Percentiles rank a stretch among this genome's conserved stretches.
Conservation (phyloP, 768 basidiomycete genomes). For the Tylopilus sp. region DNA sequence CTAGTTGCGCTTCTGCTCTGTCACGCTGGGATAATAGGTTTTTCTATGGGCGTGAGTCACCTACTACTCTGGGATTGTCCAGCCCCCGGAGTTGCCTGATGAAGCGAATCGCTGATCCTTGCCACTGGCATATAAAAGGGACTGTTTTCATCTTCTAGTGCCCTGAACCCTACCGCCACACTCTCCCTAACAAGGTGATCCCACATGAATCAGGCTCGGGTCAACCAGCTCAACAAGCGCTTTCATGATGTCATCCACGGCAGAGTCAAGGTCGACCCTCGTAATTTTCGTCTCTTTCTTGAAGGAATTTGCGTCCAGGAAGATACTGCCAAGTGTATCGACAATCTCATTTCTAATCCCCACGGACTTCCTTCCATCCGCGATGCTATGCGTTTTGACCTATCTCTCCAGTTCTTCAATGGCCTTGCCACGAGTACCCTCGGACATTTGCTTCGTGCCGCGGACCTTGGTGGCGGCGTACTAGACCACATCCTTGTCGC, state of each 20-base stretch:
- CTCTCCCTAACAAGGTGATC: not conserved
- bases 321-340: constrained; percentile 38
- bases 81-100: too few species aligned
- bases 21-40: too few species aligned
- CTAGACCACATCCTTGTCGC: constrained; percentile 39
- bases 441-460: constrained; percentile 38
- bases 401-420: constrained; percentile 43
- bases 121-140: too few species aligned
- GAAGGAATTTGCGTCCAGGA: constrained; percentile 43
- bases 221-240: constrained; percentile 31
- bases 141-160: constrained; percentile 1
- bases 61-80: too few species aligned
- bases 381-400: constrained; percentile 40
- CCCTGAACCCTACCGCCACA: not conserved
- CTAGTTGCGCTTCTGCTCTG: too few species aligned
- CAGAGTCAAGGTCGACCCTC: constrained; percentile 22
- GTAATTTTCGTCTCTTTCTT: constrained; percentile 36
- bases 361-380: constrained; percentile 41
- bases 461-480: constrained; percentile 41
- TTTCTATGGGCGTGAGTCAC: too few species aligned
- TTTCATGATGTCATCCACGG: constrained; percentile 36
- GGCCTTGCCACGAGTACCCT: constrained; percentile 37
- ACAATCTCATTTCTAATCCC: constrained; percentile 34
- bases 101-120: too few species aligned
- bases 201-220: constrained; percentile 17